Evolutionary conservation across 1,139 yeast genomes (phyloP), one percentile per base, ranked within the genome.

Genomic region (Hemisphaericaspora subhashii): DNA sequence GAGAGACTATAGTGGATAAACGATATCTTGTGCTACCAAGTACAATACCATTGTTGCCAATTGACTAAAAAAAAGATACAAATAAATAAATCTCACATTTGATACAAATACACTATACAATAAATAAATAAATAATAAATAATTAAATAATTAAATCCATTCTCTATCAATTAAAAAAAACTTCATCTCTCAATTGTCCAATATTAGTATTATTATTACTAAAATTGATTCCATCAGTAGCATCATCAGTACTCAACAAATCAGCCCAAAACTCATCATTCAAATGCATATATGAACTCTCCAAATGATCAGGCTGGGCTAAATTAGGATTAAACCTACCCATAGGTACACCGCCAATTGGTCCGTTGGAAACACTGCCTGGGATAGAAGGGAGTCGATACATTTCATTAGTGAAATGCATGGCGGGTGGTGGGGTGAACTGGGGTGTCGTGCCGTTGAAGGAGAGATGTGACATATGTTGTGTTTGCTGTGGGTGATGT

Each of bases 181-280:
- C 58, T 37, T 65, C 71, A 32, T 58, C 68, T 30, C 55, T 46
- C 9, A 44, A 23, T 24, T 44, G 50, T 13, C 48, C 40, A 8
- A 38, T 40, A 27, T 49, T 39, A 11, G 46, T 43, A 31, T 50
- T 50, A 36, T 52, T 58, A 42, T 53, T 63, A n/a, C 68, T 57
- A 38, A 69, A 65, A 43, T 67, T 64, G 35, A 68, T 56, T 39
- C 60, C 57, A 48, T 69, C 68, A 18, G 45, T 23, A 8, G 66
- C 50, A 15, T 27, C 24, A 34, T 57, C 66, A 1, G 70, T 56
- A 40, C 66, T 62, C 31, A 70, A 54, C 32, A 70, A 57, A 43
- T 70, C 71, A 7, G 67, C 57, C 76, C 76, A 70, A 44, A 69
- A 70, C 42, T 70, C 76, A 45, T 69, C 76, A 34, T 68, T 67